Conservation (phyloP, 164 flowering plant species). For the Annona squamosa region DNA sequence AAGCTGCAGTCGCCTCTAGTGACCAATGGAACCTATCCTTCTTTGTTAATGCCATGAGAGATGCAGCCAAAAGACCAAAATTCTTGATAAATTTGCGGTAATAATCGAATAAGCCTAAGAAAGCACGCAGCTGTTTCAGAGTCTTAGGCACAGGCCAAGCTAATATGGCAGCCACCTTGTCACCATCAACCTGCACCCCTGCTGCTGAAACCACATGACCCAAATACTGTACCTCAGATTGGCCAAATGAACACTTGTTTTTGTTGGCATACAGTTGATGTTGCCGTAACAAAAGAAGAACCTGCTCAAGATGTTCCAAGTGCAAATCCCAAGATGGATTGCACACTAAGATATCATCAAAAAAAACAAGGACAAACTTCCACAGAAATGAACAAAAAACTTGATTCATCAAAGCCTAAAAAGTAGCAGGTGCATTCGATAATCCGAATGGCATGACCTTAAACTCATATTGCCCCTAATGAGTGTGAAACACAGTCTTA, state of each 20-base stretch:
- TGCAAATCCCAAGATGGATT: not conserved
- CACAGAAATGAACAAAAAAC: no score
- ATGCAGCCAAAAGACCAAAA: not conserved
- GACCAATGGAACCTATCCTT: not conserved
- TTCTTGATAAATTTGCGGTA: not conserved
- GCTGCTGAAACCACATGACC: no score
- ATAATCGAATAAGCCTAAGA: not conserved
- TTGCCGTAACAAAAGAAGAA: not conserved
- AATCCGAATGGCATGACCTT: no score
- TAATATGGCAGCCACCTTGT: no score
- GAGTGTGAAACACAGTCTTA: no score
- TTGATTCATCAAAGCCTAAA: no score
- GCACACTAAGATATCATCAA: no score
- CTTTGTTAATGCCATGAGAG: not conserved
- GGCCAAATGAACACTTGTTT: not conserved
- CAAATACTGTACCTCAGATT: not conserved
- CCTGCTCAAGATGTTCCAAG: not conserved
- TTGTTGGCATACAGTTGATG: not conserved
- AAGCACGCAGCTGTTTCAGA: not conserved
- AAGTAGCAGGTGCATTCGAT: no score
- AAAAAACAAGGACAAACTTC: no score
- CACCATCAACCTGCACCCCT: no score
- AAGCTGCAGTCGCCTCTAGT: not conserved
- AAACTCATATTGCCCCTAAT: no score
- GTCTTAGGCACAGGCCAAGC: no score